Percentiles rank a stretch among this genome's conserved stretches.
phyloP scores from a whole-genome alignment of 805 yeast species.

The Metschnikowia cubensis region DNA sequence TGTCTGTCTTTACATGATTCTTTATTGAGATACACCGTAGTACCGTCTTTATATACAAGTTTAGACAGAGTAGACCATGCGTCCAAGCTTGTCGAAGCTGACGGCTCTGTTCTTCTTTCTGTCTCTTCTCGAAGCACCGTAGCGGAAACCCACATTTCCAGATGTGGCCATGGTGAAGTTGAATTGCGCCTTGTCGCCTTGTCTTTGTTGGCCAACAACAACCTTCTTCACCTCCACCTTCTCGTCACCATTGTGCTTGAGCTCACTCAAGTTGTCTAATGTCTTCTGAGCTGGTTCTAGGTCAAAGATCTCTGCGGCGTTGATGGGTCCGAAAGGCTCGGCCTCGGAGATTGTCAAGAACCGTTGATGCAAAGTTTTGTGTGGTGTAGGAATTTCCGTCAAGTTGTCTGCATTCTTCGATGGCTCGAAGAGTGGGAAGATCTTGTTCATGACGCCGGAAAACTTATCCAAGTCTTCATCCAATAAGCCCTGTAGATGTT shows the following conservation, averaged over 20 bases:
- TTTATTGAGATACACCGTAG: background rate
- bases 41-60: background rate
- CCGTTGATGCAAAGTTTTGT: conserved; percentile 73
- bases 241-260: conserved; percentile 48
- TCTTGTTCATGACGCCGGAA: conserved; percentile 60
- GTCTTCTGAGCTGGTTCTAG: conserved; percentile 86
- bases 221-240: conserved; percentile 28
- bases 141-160: conserved; percentile 86
- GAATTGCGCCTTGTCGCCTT: conserved; percentile 70
- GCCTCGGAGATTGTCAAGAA: conserved; percentile 89
- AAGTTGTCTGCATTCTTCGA: conserved; percentile 58
- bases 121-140: conserved; percentile 88
- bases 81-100: conserved; percentile 67
- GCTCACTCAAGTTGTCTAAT: conserved; percentile 61
- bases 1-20: background rate
- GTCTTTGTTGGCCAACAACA: conserved; percentile 51
- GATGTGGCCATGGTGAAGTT: conserved; percentile 74
- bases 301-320: conserved; percentile 81
- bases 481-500: conserved; percentile 44
- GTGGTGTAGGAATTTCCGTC: conserved; percentile 92
- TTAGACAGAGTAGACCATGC: conserved; percentile 37
- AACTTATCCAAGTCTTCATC: conserved; percentile 55
- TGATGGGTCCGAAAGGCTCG: conserved; percentile 93
- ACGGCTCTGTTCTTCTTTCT: conserved; percentile 77
- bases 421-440: conserved; percentile 70